A percentile compares a stretch with the other conserved stretches of the same genome.
These are phyloP conservation scores for Psidium guajava DNA, from an alignment of 345 rosid genomes.

Conservation along the genomic window DNA sequence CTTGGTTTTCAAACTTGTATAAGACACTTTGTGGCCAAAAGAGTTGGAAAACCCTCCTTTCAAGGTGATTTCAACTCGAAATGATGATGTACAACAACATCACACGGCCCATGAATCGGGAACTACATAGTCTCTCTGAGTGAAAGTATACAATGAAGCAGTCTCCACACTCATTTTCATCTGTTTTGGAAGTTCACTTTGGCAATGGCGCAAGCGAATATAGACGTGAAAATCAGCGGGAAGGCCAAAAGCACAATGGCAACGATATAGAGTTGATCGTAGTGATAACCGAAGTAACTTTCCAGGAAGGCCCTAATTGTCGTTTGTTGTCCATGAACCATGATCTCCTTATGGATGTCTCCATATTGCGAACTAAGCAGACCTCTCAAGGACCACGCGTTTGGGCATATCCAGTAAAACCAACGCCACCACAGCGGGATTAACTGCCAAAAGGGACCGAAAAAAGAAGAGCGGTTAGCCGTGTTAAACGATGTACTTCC, in stretches of 20 bases:
- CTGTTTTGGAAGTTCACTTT: conserved; percentile 30
- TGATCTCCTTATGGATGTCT: conserved; percentile 1
- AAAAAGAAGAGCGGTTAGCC: neutral
- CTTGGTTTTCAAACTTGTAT: neutral
- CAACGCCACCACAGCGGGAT: conserved; percentile 13
- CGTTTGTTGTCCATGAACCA: neutral
- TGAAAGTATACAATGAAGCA: neutral
- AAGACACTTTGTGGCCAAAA: neutral
- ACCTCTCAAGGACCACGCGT: conserved; percentile 3
- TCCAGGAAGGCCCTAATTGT: neutral
- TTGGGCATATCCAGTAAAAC: conserved; percentile 7
- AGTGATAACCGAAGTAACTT: neutral
- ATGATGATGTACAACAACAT: neutral
- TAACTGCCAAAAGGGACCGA: neutral
- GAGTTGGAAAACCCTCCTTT: neutral
- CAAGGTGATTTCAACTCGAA: neutral
- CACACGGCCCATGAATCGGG: neutral
- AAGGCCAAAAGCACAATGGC: conserved; percentile 3
- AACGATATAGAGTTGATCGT: neutral
- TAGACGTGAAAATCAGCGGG: conserved; percentile 1
- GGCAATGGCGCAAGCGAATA: conserved; percentile 17
- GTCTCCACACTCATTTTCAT: neutral
- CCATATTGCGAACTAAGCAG: conserved; percentile 8
- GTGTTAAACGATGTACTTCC: neutral
- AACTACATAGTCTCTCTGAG: neutral